A percentile compares a stretch with the other conserved stretches of the same genome.
Conservation (phyloP, 179 eudicot genomes). For the Silene coronaria region DNA sequence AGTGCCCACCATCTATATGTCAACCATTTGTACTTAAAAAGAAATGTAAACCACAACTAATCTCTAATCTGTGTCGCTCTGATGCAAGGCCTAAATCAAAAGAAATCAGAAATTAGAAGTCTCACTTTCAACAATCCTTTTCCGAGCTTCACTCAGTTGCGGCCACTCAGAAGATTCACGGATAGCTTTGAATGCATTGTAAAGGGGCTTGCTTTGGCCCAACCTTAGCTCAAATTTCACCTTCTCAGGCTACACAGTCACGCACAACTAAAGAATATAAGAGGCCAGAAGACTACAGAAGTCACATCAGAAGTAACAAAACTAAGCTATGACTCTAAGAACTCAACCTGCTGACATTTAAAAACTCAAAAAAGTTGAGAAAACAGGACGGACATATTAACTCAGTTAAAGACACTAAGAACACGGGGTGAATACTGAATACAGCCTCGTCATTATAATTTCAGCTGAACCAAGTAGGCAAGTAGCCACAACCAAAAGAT, state of each 20-base stretch:
- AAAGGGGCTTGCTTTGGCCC: constrained; percentile 93
- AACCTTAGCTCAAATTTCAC: constrained; percentile 84
- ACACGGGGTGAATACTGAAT: neutral
- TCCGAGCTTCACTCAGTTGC: constrained; percentile 65
- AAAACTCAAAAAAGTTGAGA: neutral
- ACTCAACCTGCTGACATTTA: neutral
- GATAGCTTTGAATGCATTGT: constrained; percentile 81
- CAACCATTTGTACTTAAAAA: neutral
- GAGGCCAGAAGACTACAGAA: neutral
- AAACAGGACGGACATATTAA: neutral
- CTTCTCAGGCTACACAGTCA: constrained; percentile 75
- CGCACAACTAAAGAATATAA: constrained; percentile 13
- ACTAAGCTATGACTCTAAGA: neutral
- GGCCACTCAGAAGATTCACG: constrained; percentile 77
- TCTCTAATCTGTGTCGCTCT: neutral
- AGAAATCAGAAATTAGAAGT: constrained; percentile 3
- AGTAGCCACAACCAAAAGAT: neutral
- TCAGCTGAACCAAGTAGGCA: neutral
- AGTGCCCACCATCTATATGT: neutral
- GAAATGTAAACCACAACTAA: constrained; percentile 3
- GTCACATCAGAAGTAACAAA: neutral
- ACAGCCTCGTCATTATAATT: neutral
- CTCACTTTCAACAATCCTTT: constrained; percentile 90
- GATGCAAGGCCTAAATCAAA: neutral
- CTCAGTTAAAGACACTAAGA: constrained; percentile 2